A percentile compares a stretch with the other conserved stretches of the same genome.
phyloP scores from a whole-genome alignment of 306 rosid species.

The Lathyrus aphaca region DNA sequence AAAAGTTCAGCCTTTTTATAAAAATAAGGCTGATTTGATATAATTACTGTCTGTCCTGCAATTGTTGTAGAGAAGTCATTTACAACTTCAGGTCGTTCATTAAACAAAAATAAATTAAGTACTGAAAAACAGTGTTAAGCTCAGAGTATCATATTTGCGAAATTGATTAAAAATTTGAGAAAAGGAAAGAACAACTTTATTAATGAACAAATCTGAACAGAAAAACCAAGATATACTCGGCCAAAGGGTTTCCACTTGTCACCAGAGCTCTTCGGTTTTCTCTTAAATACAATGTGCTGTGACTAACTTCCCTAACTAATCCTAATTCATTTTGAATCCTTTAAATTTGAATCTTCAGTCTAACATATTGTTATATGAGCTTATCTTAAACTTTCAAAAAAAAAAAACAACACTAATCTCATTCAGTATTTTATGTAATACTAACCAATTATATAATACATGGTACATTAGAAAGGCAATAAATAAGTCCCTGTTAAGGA shows the following conservation, averaged over 20 bases:
- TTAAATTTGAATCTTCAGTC: not conserved
- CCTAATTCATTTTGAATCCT: conserved; percentile 4
- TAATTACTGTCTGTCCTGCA: conserved; percentile 80
- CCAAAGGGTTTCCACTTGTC: conserved; percentile 2
- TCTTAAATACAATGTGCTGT: conserved; percentile 1
- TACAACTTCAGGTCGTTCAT: conserved; percentile 24
- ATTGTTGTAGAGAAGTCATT: conserved; percentile 42
- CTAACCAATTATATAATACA: conserved; percentile 14
- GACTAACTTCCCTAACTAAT: not conserved
- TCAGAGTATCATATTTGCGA: not conserved
- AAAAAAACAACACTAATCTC: not conserved
- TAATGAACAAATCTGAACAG: not conserved
- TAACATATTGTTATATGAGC: conserved; percentile 4
- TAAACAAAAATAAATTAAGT: conserved; percentile 31
- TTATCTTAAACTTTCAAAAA: not conserved
- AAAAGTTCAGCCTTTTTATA: conserved; percentile 90
- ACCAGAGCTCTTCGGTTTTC: not conserved
- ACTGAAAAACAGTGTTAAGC: conserved; percentile 27
- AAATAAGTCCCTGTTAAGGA: conserved; percentile 26
- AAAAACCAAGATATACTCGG: not conserved
- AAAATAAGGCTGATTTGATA: conserved; percentile 87
- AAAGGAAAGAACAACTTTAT: conserved; percentile 10
- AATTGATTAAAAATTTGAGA: conserved; percentile 3
- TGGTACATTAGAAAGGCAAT: conserved; percentile 28
- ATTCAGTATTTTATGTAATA: conserved; percentile 23